These are phyloP conservation scores for Coemansia interrupta DNA, from an alignment of 192 early-diverging fungal genomes.

Conservation along the genomic window DNA sequence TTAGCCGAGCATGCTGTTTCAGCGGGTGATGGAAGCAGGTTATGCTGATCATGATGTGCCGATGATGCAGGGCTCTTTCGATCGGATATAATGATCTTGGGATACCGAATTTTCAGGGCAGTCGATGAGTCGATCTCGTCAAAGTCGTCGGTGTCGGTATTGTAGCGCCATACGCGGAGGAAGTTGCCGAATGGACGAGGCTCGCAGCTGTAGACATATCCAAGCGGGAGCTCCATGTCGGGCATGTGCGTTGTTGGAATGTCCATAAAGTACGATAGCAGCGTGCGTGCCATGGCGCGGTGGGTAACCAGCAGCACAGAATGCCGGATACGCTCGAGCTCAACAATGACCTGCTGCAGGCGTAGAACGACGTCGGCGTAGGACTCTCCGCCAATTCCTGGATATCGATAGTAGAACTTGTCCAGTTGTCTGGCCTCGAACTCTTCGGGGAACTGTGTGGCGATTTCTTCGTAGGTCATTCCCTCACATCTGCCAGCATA, in stretches of 20 bases:
- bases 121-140: constrained; percentile 36
- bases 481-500: constrained; percentile 82
- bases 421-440: constrained; percentile 72
- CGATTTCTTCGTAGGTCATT: constrained; percentile 78
- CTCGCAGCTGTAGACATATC: constrained; percentile 73
- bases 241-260: constrained; percentile 78
- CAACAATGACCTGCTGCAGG: constrained; percentile 88
- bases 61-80: constrained; percentile 10
- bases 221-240: constrained; percentile 73
- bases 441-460: constrained; percentile 74
- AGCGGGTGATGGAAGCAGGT: constrained; percentile 43
- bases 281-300: constrained; percentile 83
- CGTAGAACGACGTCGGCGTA: constrained; percentile 93
- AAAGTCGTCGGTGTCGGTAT: constrained; percentile 26
- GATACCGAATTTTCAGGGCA: constrained; percentile 40
- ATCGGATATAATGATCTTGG: constrained; percentile 18
- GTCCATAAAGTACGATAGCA: constrained; percentile 88
- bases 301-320: constrained; percentile 88
- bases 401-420: constrained; percentile 93
- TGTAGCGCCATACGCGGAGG: constrained; percentile 43
- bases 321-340: constrained; percentile 89
- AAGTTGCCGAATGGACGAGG: constrained; percentile 81
- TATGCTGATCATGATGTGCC: neutral
- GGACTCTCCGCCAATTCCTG: constrained; percentile 92
- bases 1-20: constrained; percentile 29